These are phyloP conservation scores for Vaccinium corymbosum DNA, from an alignment of 148 eudicot species.

Conservation along the genomic window DNA sequence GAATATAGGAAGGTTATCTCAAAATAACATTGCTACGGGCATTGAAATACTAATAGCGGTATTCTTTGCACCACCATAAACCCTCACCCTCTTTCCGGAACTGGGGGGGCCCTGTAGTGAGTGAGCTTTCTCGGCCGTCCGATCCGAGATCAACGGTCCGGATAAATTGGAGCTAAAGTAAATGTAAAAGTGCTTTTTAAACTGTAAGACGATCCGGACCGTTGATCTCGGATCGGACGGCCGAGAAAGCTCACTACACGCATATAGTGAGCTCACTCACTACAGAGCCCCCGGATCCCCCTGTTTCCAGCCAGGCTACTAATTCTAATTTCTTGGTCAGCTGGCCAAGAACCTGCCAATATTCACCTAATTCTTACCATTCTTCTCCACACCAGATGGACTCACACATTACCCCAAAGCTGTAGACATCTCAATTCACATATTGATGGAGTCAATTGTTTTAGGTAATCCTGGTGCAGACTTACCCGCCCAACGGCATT, in stretches of 20 bases:
- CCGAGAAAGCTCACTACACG: too few species aligned
- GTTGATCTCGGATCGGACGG: too few species aligned
- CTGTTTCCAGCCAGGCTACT: conserved; percentile 10
- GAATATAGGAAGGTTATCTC: conserved; percentile 19
- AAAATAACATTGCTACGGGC: conserved; percentile 9
- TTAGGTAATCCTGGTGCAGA: too few species aligned
- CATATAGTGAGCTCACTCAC: too few species aligned
- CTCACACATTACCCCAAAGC: conserved; percentile 4
- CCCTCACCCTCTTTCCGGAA: conserved; percentile 6
- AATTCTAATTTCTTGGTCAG: not conserved
- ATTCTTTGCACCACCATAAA: conserved; percentile 6
- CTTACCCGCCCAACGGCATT: too few species aligned
- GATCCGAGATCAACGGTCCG: too few species aligned
- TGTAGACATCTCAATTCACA: not conserved
- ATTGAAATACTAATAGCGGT: not conserved
- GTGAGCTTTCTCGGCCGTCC: too few species aligned
- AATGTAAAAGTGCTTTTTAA: too few species aligned
- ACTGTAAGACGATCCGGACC: too few species aligned
- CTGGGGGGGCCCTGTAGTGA: too few species aligned
- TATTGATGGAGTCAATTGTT: not conserved
- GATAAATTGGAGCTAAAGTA: too few species aligned
- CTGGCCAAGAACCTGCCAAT: not conserved
- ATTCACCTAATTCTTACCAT: not conserved
- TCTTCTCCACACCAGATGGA: not conserved
- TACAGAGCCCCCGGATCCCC: too few species aligned